Base-by-base conservation (phyloP, 176 grass and related monocot species). In the Rhynchospora tenuis region DNA sequence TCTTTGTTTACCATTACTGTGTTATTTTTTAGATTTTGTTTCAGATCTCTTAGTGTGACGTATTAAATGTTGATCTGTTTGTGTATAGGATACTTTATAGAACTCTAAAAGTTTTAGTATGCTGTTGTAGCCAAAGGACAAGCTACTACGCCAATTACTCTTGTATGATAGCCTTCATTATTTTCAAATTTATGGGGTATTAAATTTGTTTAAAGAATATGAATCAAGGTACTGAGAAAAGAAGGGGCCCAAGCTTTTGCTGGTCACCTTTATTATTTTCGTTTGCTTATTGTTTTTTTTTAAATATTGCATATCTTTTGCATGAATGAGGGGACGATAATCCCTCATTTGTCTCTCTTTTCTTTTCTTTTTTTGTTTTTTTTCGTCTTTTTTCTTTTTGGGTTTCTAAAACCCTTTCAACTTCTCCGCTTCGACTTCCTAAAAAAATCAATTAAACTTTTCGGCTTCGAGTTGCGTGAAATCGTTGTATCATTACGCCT, bases 1-100 rank as follows among this genome's bases (percentile, higher is more conserved):
- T 50, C 20, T 61, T 44, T 63, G 10, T 23, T 65, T 64, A 13
- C 9, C 62, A 62, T 74, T 74, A 26, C 47, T 52, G n/a, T 52
- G 26, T 27, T 82, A 67, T 65, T 64, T 23, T 68, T 82, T 82
- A 65, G 10, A 12, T 59, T 57, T 65, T 38, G 33, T 50, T 82
- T 63, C 19, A 44, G 31, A 48, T 64, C 20, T 81, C n/a, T n/a
- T 73, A 74, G 71, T 74, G 71, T 74, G 46, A 52, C 71, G 27
- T 50, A 73, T 74, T 6, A 51, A 77, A 56, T 77, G 24, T 56
- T 77, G 50, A 56, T 56, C 8, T 72, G 6, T 77, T n/a, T 77
- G 24, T 77, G 73, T 77, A 77, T 77, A 77, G 50, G 26, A 77
- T 29, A 19, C 29, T 17, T 77, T 77, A 38, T 38, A 56, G 26